Evolutionary conservation across 805 yeast genomes (phyloP).

Genomic region (Metschnikowia kofuensis): DNA sequence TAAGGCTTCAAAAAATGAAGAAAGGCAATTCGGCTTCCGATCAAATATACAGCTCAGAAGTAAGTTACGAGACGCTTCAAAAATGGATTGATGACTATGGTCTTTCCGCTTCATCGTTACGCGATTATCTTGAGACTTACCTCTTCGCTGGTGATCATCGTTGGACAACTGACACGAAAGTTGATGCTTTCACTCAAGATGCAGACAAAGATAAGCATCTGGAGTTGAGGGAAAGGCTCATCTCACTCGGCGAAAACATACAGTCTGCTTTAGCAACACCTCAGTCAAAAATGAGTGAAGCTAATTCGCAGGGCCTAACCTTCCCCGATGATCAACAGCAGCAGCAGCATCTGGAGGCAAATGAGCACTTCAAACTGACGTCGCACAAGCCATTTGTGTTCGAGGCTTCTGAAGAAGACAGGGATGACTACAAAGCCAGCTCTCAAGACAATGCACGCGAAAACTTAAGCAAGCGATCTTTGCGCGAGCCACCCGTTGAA

Average conservation of each 20-base stretch:
- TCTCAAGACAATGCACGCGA: too few species aligned
- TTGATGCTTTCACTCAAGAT: not conserved
- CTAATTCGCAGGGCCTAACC: too few species aligned
- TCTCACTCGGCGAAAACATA: constrained; percentile 4
- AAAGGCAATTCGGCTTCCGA: not conserved
- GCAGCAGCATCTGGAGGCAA: not conserved
- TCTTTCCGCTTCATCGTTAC: constrained; percentile 6
- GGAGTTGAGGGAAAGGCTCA: constrained; percentile 3
- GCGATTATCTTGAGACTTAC: constrained; percentile 8
- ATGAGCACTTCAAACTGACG: not conserved
- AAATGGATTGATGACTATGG: constrained; percentile 11
- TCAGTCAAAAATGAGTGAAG: too few species aligned
- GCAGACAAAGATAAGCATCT: not conserved
- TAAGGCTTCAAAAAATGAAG: not conserved
- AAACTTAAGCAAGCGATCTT: not conserved
- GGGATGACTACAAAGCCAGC: not conserved
- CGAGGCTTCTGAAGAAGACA: not conserved
- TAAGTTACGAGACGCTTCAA: constrained; percentile 8
- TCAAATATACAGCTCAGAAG: not conserved
- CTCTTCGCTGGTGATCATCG: constrained; percentile 8
- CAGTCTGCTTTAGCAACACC: not conserved
- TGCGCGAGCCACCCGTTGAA: constrained; percentile 13
- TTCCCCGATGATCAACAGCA: too few species aligned
- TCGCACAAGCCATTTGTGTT: not conserved
- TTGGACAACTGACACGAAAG: not conserved